These are phyloP conservation scores for Nakazawaea ernobii DNA, from an alignment of 805 yeast genomes.

Conservation along the genomic window DNA sequence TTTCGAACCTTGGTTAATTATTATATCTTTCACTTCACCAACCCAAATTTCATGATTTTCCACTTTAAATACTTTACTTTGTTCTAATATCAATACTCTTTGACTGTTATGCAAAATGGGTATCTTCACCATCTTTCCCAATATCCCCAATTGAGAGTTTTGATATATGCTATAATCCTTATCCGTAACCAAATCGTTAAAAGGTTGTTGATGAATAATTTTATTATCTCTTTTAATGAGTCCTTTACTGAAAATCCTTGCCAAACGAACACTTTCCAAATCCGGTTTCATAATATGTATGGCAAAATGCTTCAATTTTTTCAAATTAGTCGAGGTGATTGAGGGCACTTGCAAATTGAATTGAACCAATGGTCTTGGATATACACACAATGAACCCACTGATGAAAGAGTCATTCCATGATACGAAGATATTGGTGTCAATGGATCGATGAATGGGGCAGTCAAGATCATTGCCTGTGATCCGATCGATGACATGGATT, in stretches of 20 bases:
- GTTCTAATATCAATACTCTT: conserved; percentile 56
- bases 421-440: conserved; percentile 19
- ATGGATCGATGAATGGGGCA: conserved; percentile 28
- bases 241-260: conserved; percentile 58
- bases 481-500: conserved; percentile 29
- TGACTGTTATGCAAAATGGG: conserved; percentile 59
- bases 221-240: conserved; percentile 22
- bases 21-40: conserved; percentile 63
- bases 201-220: conserved; percentile 45
- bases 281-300: conserved; percentile 71
- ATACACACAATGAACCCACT: conserved; percentile 72
- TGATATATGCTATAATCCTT: conserved; percentile 29
- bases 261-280: conserved; percentile 46
- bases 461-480: conserved; percentile 55
- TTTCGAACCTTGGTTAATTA: conserved; percentile 22
- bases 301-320: conserved; percentile 55
- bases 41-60: conserved; percentile 92
- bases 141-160: conserved; percentile 13
- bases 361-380: conserved; percentile 73
- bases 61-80: conserved; percentile 45
- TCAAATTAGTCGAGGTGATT: conserved; percentile 63
- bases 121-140: conserved; percentile 24
- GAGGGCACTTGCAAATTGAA: conserved; percentile 88
- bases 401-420: conserved; percentile 87
- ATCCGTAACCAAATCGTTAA: conserved; percentile 38